Base-by-base conservation (phyloP, 768 basidiomycete species). In the Termitomyces sp. region DNA sequence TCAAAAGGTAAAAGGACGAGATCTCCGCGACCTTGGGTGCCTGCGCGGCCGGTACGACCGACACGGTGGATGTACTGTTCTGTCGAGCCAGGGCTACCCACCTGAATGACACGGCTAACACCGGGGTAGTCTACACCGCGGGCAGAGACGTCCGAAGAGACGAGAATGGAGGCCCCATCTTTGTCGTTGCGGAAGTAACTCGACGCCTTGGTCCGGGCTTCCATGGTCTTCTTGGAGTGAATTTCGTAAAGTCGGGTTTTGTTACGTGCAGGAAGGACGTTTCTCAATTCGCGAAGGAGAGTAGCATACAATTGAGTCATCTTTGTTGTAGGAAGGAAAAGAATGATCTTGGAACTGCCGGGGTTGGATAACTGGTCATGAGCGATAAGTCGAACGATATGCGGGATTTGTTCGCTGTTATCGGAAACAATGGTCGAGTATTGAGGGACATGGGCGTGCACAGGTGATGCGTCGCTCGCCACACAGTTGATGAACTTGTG, bases 91-190 rank as follows among this genome's bases (percentile, higher is more conserved):
- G 96, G 95, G 7, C 90, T 77, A 53, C 96, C 95, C 53, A 99
- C 78, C 70, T 98, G 97, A 63, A 98, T 89, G 61, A 95, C 89
- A 41, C 94, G 86, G 0, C 91, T 92, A 23, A 95, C 90, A 20
- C 83, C 85, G 8, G 93, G 93, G 69, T 95, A 96, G 70, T 96
- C 92, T 48, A 95, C 82, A 16, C 92, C 92, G 58, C 93, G 84
- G 23, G 93, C 92, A 32, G 91, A 94, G 5, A 96, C 86, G 64
- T 96, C 94, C 1, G 93, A 94, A 4, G 87, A 89, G 64, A 97
- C 78, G 54, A 96, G 82, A 33, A 97, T 75, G 2, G 82, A 76
- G 0, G 86, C 81, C 5, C 77, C 77, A 2, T 73, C 68, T 18
- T 63, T 77, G 62, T 88, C 84, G 1, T 61, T n/a, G 57, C 86